Evolutionary conservation across 2,329 filamentous ascomycete species (phyloP).

Genomic region (Trichoderma breve): DNA sequence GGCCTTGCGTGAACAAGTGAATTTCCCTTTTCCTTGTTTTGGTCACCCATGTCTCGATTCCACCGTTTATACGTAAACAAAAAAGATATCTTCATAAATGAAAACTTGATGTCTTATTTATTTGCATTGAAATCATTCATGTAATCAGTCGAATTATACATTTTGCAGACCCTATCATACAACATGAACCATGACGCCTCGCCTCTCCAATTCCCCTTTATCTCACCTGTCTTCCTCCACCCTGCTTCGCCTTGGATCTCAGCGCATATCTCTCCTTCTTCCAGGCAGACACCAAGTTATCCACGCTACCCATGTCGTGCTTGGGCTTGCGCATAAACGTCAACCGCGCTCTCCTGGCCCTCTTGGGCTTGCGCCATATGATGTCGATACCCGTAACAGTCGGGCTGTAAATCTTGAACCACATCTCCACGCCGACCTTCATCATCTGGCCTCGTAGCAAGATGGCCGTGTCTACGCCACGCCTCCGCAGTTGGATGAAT

Average conservation of each 20-base stretch:
- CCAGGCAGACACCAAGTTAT: conserved; percentile 65
- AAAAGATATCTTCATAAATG: background rate
- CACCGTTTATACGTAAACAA: background rate
- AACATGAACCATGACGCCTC: background rate
- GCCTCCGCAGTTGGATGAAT: conserved; percentile 78
- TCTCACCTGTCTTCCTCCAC: conserved; percentile 26
- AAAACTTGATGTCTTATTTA: background rate
- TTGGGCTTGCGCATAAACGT: conserved; percentile 87
- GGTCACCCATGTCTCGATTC: too few species aligned
- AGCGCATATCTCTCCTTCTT: conserved; percentile 46
- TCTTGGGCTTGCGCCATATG: conserved; percentile 80
- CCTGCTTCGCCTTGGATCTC: conserved; percentile 35
- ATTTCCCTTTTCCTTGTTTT: too few species aligned
- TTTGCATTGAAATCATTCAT: background rate
- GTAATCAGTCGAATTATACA: conserved; percentile 14
- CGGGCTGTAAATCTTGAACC: conserved; percentile 92
- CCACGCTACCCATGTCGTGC: conserved; percentile 84
- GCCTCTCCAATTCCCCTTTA: background rate
- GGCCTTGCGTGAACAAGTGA: background rate
- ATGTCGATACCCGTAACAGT: conserved; percentile 90
- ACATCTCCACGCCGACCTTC: conserved; percentile 90
- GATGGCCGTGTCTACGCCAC: conserved; percentile 86
- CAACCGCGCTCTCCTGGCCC: conserved; percentile 80
- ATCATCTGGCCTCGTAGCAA: conserved; percentile 83
- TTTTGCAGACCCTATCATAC: conserved; percentile 17